phyloP scores from a whole-genome alignment of 2,329 filamentous ascomycete species.

The Neopestalotiopsis clavispora region DNA sequence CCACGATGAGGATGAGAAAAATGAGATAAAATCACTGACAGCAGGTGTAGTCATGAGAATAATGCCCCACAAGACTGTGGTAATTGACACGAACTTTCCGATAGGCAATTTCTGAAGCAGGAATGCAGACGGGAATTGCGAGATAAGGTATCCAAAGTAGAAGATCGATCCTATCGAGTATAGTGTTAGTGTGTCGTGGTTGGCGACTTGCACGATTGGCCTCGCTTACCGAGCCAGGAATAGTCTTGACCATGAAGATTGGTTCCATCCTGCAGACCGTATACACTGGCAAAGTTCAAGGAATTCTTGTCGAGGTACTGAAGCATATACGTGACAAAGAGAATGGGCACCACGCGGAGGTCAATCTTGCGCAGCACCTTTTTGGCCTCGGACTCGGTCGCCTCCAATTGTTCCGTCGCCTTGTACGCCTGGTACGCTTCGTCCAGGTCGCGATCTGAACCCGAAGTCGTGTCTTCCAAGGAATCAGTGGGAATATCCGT shows the following conservation, averaged over 20 bases:
- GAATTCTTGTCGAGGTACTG: slow-evolving; percentile 46
- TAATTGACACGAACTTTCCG: slow-evolving; percentile 50
- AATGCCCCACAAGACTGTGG: slow-evolving; percentile 52
- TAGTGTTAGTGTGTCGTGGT: background rate
- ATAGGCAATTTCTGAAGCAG: slow-evolving; percentile 53
- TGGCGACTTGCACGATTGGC: background rate
- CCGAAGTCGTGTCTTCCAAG: slow-evolving; percentile 22
- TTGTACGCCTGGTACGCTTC: slow-evolving; percentile 38
- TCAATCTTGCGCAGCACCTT: slow-evolving; percentile 38
- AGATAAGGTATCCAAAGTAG: slow-evolving; percentile 54
- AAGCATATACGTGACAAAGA: slow-evolving; percentile 38
- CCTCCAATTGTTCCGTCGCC: slow-evolving; percentile 27
- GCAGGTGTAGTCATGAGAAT: slow-evolving; percentile 54
- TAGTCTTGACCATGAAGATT: slow-evolving; percentile 55
- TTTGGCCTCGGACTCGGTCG: slow-evolving; percentile 32
- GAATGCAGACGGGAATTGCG: slow-evolving; percentile 49
- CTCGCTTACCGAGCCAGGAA: slow-evolving; percentile 48
- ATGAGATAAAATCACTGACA: background rate
- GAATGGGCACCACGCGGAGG: slow-evolving; percentile 33
- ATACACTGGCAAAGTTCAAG: slow-evolving; percentile 56
- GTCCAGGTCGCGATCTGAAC: slow-evolving; percentile 33
- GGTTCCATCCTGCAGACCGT: slow-evolving; percentile 51
- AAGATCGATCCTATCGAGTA: slow-evolving; percentile 51
- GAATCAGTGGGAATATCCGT: slow-evolving; percentile 16
- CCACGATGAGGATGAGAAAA: too few relatives aligned